Base-by-base conservation (phyloP, 225 moss, liverwort and hornwort species). In the Lunularia cruciata region DNA sequence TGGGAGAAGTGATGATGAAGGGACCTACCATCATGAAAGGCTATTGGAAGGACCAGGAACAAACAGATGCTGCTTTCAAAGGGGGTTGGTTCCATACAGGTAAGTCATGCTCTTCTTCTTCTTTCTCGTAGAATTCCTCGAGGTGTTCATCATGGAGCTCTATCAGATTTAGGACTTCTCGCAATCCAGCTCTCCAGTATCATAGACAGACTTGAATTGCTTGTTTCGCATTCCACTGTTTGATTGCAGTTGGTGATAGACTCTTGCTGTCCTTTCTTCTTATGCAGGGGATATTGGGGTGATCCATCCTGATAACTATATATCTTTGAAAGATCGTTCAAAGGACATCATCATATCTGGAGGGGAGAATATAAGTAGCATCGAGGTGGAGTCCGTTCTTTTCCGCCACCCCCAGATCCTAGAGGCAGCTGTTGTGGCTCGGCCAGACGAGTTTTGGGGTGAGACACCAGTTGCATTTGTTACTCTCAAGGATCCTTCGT, bases 291-390 rank as follows among this genome's bases (percentile, higher is more conserved):
- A 92, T 78, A 61, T 92, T 19, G 92, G 71, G 16, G 90, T 90
- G 0, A 72, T 88, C 26, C 86, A 90, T 63, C 77, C 86, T 18
- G 92, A 93, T 48, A 88, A 90, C 1, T 93, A 90, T 59, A 56
- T 90, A n/a, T 81, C 88, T 54, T 71, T 90, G 63, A 88, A 87
- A 80, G 88, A 90, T 63, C 67, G 92, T 6, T 93, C 87, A 3
- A 93, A 90, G 60, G 90, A 93, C 45, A 79, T 90, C n/a, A 93
- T 93, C 34, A 88, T 93, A n/a, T 93, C 92, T 1, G 90, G 90
- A 12, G 90, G 92, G 10, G 92, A 93, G 60, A 93, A 90, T 61
- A 93, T 93, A 55, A 90, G 90, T 70, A 90, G 90, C 16, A 80
- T 92, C n/a, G 92, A 92, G 76, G 68, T 93, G 14, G 90, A 93